Evolutionary conservation across 2,329 filamentous ascomycete species (phyloP), one percentile per base, ranked within the genome.

Genomic region (Geosmithia putterillii): DNA sequence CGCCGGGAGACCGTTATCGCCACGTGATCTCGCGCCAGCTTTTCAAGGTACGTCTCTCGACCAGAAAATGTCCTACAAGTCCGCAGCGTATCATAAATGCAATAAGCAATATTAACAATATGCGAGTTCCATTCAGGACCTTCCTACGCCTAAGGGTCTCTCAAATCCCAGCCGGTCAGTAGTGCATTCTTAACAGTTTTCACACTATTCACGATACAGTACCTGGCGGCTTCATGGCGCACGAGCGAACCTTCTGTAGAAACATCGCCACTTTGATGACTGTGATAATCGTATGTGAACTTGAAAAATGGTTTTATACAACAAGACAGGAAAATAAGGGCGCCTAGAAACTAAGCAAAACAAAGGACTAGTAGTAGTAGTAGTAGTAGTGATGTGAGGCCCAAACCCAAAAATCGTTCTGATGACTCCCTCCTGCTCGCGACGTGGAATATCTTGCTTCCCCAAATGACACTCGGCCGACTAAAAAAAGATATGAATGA

Each of bases 21-120:
- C 54, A 56, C 52, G 54, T 56, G 54, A 56, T 39, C 21, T 35
- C 9, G 25, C 19, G 41, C 18, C 35, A 23, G 12, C 14, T 18
- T 37, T 34, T 17, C 41, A 7, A n/a, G n/a, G n/a, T 32, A 32
- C 28, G 10, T 9, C 10, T 12, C 15, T 32, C 28, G 3, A 32
- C 10, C 28, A 32, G 3, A 12, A 9, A 32, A 32, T 32, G 10
- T 32, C 28, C 28, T 9, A 32, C 10, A 14, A 32, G 28, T 14
- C 28, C n/a, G 28, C 28, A 14, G 28, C 28, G 10, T 14, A 25
- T 25, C 10, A 32, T 14, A 9, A n/a, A 12, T 14, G 28, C 10
- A 7, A 32, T 12, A 3, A 12, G 15, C 10, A 32, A 32, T 32
- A 32, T 12, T 32, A 32, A 6, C 23, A 32, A 12, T 12, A 12